phyloP scores from a whole-genome alignment of 1,284 basidiomycete species.

The Marasmius sp. region DNA sequence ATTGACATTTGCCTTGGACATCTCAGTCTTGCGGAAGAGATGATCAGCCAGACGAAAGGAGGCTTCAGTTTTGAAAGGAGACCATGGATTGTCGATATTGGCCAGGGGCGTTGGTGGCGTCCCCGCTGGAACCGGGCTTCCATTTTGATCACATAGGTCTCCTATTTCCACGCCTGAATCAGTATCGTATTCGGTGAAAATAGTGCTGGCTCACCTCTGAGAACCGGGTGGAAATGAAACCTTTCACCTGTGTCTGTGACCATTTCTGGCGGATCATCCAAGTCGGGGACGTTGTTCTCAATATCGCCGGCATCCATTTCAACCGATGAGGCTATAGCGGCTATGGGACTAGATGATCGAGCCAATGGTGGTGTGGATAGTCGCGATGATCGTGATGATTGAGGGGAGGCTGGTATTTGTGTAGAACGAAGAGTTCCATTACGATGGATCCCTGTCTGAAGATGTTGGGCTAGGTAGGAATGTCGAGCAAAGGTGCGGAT shows the following conservation, averaged over 20 bases:
- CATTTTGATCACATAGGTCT: constrained; percentile 6
- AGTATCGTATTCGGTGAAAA: neutral
- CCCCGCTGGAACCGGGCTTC: neutral
- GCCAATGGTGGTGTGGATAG: neutral
- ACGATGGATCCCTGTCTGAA: neutral
- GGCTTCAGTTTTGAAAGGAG: constrained; percentile 11
- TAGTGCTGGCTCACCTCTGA: neutral
- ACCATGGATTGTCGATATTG: constrained; percentile 8
- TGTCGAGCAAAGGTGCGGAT: neutral
- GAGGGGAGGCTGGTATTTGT: neutral
- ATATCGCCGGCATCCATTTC: neutral
- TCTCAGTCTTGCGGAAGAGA: constrained; percentile 16
- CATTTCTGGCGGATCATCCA: neutral
- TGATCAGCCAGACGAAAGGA: constrained; percentile 16
- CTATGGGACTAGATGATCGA: neutral
- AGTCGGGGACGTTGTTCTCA: neutral
- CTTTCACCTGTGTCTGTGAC: neutral
- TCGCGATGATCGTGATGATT: no score
- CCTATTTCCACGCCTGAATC: constrained; percentile 1
- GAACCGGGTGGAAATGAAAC: neutral
- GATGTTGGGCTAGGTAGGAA: neutral
- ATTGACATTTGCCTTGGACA: constrained; percentile 16
- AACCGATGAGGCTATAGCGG: neutral
- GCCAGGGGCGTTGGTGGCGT: constrained; percentile 1
- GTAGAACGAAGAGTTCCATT: neutral